These are phyloP conservation scores for Taphrina deformans DNA, from an alignment of 1,139 yeast species.

Conservation along the genomic window DNA sequence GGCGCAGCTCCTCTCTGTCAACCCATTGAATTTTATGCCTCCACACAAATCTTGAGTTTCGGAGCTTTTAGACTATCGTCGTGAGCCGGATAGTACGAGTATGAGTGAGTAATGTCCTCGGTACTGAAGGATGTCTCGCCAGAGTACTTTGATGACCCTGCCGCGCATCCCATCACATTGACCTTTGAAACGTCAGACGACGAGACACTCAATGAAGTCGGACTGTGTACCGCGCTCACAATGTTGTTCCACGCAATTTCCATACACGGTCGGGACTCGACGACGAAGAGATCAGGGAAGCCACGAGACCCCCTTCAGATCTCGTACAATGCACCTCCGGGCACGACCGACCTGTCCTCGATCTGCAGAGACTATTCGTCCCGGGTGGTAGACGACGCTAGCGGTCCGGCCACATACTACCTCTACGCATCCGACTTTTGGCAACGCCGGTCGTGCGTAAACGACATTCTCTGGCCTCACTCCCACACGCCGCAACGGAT, in stretches of 20 bases:
- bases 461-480: not conserved
- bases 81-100: too few relatives aligned
- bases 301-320: not conserved
- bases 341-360: not conserved
- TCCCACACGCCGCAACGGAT: not conserved
- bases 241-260: not conserved
- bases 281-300: not conserved
- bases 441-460: conserved; percentile 6
- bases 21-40: too few relatives aligned
- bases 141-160: not conserved
- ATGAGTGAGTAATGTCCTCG: not conserved
- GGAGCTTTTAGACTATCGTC: too few relatives aligned
- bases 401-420: not conserved
- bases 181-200: not conserved
- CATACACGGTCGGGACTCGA: not conserved
- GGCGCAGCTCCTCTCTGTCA: too few relatives aligned
- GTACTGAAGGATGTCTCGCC: not conserved
- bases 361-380: not conserved
- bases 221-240: not conserved
- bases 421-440: conserved; percentile 13
- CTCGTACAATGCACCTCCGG: not conserved
- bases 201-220: not conserved
- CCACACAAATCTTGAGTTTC: too few relatives aligned
- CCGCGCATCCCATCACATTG: not conserved
- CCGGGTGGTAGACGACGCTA: not conserved